Percentiles rank a stretch among this genome's conserved stretches.
Conservation (phyloP, 83 land plant genomes). For the Picea engelmannii region DNA sequence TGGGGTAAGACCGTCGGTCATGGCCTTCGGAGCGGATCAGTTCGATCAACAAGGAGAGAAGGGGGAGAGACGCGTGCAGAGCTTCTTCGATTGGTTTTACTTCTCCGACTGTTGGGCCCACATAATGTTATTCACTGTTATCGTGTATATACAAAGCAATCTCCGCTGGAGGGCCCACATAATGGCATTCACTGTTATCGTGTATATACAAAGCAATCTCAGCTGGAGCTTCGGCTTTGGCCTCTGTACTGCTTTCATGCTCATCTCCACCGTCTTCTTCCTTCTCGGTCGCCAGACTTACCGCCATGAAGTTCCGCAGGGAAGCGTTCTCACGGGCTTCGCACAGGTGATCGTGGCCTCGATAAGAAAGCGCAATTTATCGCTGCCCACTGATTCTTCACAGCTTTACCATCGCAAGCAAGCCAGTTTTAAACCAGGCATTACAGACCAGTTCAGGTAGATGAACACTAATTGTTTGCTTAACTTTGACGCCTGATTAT, state of each 20-base stretch:
- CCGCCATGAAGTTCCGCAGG: conserved; percentile 43
- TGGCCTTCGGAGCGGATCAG: conserved; percentile 76
- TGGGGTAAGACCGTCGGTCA: conserved; percentile 63
- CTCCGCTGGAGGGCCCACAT: conserved; percentile 66
- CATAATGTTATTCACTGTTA: conserved; percentile 52
- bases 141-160: conserved; percentile 73
- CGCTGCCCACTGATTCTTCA: conserved; percentile 16
- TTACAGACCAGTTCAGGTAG: conserved; percentile 50
- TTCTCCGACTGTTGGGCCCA: conserved; percentile 46
- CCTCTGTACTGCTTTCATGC: conserved; percentile 54
- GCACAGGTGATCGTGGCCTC: conserved; percentile 68
- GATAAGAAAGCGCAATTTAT: conserved; percentile 36
- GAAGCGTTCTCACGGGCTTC: conserved; percentile 69
- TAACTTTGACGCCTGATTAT: neutral
- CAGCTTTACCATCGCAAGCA: conserved; percentile 35
- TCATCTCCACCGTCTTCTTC: conserved; percentile 51
- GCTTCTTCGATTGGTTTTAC: conserved; percentile 79
- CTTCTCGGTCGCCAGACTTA: conserved; percentile 51
- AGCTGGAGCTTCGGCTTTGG: conserved; percentile 81
- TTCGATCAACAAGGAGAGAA: conserved; percentile 42
- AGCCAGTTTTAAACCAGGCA: conserved; percentile 43
- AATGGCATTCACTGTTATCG: conserved; percentile 59
- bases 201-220: conserved; percentile 67
- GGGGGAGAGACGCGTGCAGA: conserved; percentile 30
- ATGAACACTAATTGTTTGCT: neutral